Evolutionary conservation across 192 early-diverging fungal species (phyloP), one percentile per base, ranked within the genome.

Genomic region (Entomortierella chlamydospora): DNA sequence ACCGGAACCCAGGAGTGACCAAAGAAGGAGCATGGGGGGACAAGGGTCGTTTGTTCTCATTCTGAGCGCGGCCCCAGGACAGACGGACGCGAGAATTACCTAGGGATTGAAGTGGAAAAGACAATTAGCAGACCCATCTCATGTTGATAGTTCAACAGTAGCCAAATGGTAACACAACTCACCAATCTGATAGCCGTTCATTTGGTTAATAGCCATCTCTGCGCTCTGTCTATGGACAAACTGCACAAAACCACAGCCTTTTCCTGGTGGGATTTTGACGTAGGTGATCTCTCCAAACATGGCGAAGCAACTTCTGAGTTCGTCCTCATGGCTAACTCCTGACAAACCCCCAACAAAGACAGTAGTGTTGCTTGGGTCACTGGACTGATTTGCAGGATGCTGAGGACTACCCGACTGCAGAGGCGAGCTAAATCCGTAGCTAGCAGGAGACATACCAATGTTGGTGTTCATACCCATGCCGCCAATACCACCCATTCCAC

Each of bases 261-360:
- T 96, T 56, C 95, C 95, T 18, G 91, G 89, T 39, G 98, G 97
- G 61, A 99, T 97, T 81, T 97, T 97, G 69, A 95, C 92, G 83
- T 97, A 94, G 0, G 88, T 88, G 53, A 99, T 96, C 37, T 95
- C 95, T 34, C 98, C 98, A 87, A 95, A 97, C 34, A 88, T 87
- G 17, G 88, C 82, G 82, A 99, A 99, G 68, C 90, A 88, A 8
- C 89, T 84, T 54, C 79, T 69, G 61, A 99, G 87, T 57, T 98
- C 96, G 54, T 96, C 93, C 72, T 98, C 96, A 28, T 87, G 86
- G n/a, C 94, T 91, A 10, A 89, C 85, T 34, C 93, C 87, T 45
- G 88, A 92, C 47, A 99, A 83, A 6, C 97, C 97, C 25, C 98
- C 98, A 26, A 99, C 95, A 86, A 99, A 99, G 31, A 99, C 95